Base-by-base conservation (phyloP, 2,329 filamentous ascomycete species). In the Fusarium vanettenii region DNA sequence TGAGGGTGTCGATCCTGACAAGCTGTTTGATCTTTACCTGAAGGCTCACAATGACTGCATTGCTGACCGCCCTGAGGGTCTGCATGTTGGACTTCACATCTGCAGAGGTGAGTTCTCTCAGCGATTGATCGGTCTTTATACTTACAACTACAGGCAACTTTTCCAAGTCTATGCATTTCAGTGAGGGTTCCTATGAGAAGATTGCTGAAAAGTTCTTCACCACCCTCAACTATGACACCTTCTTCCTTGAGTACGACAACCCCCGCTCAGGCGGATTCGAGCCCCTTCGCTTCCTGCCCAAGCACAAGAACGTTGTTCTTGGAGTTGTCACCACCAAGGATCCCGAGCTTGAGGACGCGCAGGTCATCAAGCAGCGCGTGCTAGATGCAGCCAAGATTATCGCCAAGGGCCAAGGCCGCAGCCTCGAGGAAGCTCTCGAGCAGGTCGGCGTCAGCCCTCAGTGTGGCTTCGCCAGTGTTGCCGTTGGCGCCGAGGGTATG, bases 11-110 rank as follows among this genome's bases (percentile, higher is more conserved):
- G 86, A 90, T 20, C 87, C 91, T 14, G 91, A 93, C 41, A 88
- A 90, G 71, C 88, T 94, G 73, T 88, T 95, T 60, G 89, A 92
- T 76, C 87, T 89, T 35, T 95, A 95, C 80, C 89, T 95, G 81
- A 88, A 90, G 80, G 89, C 93, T 76, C 94, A 94, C 86, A 94
- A 94, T 79, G 91, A 92, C 80, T 92, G 90, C 80, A 87, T 94
- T 76, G 84, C 86, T 31, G 86, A 87, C 72, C 86, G 90, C 1
- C 92, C 92, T 0, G 82, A 85, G 7, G 92, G 93, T 74, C 88
- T 94, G 82, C 92, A 94, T 77, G 85, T 94, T 4, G 93, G 93
- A 18, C 88, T 95, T 13, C 93, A 95, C 81, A 85, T 94, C 69
- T 85, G 83, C 79, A 76, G 83, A 78, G 82, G 79, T 82, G 35